These are phyloP conservation scores for Fusarium pseudograminearum DNA, from an alignment of 2,329 filamentous ascomycete genomes.

Conservation along the genomic window DNA sequence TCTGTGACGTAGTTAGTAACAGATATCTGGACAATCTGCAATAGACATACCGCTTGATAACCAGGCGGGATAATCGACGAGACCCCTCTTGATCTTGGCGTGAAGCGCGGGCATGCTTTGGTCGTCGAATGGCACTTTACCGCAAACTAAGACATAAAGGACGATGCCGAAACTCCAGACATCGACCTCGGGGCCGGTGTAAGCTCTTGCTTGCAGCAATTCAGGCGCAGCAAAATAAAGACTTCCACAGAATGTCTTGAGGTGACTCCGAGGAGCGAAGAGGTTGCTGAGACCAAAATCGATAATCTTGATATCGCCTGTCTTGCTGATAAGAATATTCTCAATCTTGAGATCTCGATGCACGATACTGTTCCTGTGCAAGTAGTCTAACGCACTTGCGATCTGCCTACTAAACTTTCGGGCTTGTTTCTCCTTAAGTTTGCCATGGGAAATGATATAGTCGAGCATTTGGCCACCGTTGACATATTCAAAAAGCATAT, in stretches of 20 bases:
- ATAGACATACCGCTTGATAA: slow-evolving; percentile 79
- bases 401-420: slow-evolving; percentile 98
- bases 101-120: slow-evolving; percentile 99
- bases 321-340: slow-evolving; percentile 99
- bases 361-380: slow-evolving; percentile 97
- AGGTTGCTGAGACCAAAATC: slow-evolving; percentile 98
- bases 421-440: slow-evolving; percentile 97
- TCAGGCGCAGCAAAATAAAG: slow-evolving; percentile 98
- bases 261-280: slow-evolving; percentile 83
- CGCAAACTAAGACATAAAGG: slow-evolving; percentile 94
- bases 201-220: slow-evolving; percentile 90
- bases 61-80: slow-evolving; percentile 96
- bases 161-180: slow-evolving; percentile 99
- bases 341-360: slow-evolving; percentile 98
- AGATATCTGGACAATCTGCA: background rate
- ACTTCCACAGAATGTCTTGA: slow-evolving; percentile 98
- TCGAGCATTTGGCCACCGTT: slow-evolving; percentile 99
- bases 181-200: slow-evolving; percentile 96
- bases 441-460: slow-evolving; percentile 98
- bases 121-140: slow-evolving; percentile 98
- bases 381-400: slow-evolving; percentile 95
- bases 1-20: slow-evolving; percentile 69
- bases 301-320: slow-evolving; percentile 98
- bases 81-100: slow-evolving; percentile 97
- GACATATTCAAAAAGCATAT: slow-evolving; percentile 99